These are phyloP conservation scores for Arabidopsis lyrata DNA, from an alignment of 441 rosid species.

Conservation along the genomic window DNA sequence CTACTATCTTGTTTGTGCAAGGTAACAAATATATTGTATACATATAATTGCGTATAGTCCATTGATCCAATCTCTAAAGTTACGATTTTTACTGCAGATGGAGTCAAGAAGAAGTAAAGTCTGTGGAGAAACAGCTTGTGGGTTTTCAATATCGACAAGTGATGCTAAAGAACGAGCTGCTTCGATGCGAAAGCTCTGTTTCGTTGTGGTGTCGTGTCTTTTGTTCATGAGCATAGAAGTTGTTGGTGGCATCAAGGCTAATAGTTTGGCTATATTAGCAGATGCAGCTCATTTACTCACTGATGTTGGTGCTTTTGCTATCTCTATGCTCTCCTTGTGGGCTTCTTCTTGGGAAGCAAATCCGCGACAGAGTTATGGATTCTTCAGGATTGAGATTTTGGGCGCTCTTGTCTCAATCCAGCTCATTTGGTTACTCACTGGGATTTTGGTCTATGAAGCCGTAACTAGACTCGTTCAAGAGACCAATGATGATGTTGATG, in stretches of 20 bases:
- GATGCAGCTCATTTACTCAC: conserved; percentile 76
- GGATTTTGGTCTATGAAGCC: conserved; percentile 70
- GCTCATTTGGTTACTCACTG: conserved; percentile 69
- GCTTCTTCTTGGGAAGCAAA: conserved; percentile 70
- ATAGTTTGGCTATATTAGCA: conserved; percentile 65
- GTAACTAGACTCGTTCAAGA: conserved; percentile 55
- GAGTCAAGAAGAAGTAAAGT: conserved; percentile 51
- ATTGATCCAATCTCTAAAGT: conserved; percentile 6
- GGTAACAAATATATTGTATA: conserved; percentile 4
- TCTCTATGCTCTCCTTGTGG: conserved; percentile 68
- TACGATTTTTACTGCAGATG: conserved; percentile 47
- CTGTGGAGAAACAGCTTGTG: conserved; percentile 68
- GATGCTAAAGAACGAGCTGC: conserved; percentile 62
- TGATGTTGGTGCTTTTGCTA: conserved; percentile 70
- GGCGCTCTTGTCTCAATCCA: conserved; percentile 71
- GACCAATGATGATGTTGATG: conserved; percentile 53
- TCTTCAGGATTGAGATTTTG: conserved; percentile 70
- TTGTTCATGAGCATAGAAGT: conserved; percentile 67
- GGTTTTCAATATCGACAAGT: conserved; percentile 50
- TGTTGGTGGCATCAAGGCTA: conserved; percentile 66
- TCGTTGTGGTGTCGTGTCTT: conserved; percentile 54
- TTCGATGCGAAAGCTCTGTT: conserved; percentile 62
- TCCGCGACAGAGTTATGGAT: conserved; percentile 64
- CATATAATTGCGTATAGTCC: neutral
- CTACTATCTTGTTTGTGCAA: conserved; percentile 9